Conservation (phyloP, 148 eudicot species). For the Vaccinium vitisidaea region DNA sequence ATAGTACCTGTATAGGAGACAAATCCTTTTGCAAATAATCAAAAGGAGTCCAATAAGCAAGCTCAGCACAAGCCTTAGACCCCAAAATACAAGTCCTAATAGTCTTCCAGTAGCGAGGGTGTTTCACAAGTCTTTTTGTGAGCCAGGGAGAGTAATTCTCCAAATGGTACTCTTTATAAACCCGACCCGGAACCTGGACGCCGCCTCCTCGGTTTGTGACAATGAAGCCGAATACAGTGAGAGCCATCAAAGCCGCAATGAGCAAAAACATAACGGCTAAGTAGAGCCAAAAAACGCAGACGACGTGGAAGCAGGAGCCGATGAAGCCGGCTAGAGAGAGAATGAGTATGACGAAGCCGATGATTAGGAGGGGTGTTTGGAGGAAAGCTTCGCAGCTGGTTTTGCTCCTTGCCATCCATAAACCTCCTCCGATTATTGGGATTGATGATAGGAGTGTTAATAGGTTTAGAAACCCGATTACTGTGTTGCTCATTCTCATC, state of each 20-base stretch:
- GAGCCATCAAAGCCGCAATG: slow-evolving; percentile 45
- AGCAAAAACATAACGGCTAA: slow-evolving; percentile 66
- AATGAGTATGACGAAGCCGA: slow-evolving; percentile 72
- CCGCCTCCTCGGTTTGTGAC: slow-evolving; percentile 80
- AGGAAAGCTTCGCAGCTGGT: slow-evolving; percentile 81
- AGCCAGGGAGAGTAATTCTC: slow-evolving; percentile 68
- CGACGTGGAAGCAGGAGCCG: slow-evolving; percentile 84
- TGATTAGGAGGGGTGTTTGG: slow-evolving; percentile 72
- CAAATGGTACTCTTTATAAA: slow-evolving; percentile 64
- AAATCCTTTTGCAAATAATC: slow-evolving; percentile 68
- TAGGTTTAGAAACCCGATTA: slow-evolving; percentile 86
- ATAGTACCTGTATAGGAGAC: slow-evolving; percentile 74
- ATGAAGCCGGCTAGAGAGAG: slow-evolving; percentile 83
- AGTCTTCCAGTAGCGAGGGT: slow-evolving; percentile 54
- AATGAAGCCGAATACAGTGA: slow-evolving; percentile 80
- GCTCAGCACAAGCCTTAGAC: slow-evolving; percentile 69
- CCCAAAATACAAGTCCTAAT: slow-evolving; percentile 67
- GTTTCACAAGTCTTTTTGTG: slow-evolving; percentile 42
- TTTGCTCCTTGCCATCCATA: slow-evolving; percentile 72
- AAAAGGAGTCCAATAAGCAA: slow-evolving; percentile 69
- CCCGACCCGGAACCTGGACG: slow-evolving; percentile 45
- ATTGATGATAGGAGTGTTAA: slow-evolving; percentile 82
- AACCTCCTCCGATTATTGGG: slow-evolving; percentile 89
- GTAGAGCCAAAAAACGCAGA: slow-evolving; percentile 84
- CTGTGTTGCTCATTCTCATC: slow-evolving; percentile 73